Conservation (phyloP, 164 flowering plant genomes). For the Liriodendron chinense region DNA sequence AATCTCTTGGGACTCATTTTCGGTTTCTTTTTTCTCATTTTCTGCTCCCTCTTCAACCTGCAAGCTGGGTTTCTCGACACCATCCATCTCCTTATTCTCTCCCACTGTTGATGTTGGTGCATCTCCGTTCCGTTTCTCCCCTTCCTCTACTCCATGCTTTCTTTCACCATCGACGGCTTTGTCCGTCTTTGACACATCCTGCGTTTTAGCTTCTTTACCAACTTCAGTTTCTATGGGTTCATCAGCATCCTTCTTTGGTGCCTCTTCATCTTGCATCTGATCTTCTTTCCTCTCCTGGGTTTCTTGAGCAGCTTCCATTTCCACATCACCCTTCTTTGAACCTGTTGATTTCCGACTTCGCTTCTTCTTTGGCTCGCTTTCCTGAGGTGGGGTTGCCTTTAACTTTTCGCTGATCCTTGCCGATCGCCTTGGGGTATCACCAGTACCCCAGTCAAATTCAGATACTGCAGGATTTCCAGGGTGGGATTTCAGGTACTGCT, state of each 20-base stretch:
- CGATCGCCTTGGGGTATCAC: slow-evolving; percentile 87
- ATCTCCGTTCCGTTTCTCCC: background rate
- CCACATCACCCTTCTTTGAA: slow-evolving; percentile 38
- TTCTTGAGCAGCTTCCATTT: slow-evolving; percentile 21
- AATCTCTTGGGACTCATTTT: slow-evolving; percentile 27
- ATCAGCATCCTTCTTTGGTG: background rate
- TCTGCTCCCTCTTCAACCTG: slow-evolving; percentile 14
- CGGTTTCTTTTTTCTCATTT: slow-evolving; percentile 18
- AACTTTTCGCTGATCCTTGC: slow-evolving; percentile 73
- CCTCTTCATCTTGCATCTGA: background rate
- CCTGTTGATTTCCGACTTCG: slow-evolving; percentile 36
- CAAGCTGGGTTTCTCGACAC: slow-evolving; percentile 16
- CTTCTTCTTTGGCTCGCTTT: slow-evolving; percentile 38
- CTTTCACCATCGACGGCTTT: no score
- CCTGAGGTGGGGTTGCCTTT: slow-evolving; percentile 50
- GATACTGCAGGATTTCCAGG: slow-evolving; percentile 60
- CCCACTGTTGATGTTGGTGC: background rate
- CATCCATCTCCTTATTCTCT: slow-evolving; percentile 4
- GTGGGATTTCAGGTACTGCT: slow-evolving; percentile 74
- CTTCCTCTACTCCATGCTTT: background rate
- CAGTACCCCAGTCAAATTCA: slow-evolving; percentile 85
- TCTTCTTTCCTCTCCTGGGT: slow-evolving; percentile 32
- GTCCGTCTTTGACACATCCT: background rate
- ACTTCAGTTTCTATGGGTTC: background rate
- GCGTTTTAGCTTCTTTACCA: slow-evolving; percentile 13